These are phyloP conservation scores for Tephrocybe sp. DNA, from an alignment of 768 basidiomycete genomes.

Conservation along the genomic window DNA sequence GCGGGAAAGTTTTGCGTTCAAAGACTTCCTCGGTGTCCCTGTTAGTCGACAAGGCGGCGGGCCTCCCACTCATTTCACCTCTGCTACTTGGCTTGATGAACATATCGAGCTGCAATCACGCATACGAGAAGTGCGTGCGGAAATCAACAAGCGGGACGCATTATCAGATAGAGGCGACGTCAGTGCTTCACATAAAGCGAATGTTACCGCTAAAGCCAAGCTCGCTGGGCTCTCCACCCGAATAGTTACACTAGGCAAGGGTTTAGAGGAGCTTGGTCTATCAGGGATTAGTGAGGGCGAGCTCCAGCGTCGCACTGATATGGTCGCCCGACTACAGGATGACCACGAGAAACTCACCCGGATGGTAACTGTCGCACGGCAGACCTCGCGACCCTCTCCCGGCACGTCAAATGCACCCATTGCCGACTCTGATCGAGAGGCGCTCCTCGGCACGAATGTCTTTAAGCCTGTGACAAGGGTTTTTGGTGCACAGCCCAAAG, in stretches of 20 bases:
- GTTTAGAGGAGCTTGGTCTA: constrained; percentile 60
- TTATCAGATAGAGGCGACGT: constrained; percentile 75
- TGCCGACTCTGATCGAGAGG: constrained; percentile 59
- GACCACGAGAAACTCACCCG: constrained; percentile 86
- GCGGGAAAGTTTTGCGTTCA: constrained; percentile 76
- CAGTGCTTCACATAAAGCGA: constrained; percentile 69
- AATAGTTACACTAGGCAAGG: constrained; percentile 68
- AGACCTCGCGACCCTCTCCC: constrained; percentile 37
- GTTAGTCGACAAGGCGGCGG: constrained; percentile 48
- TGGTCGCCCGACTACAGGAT: constrained; percentile 85
- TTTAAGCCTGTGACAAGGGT: constrained; percentile 63
- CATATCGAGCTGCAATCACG: constrained; percentile 74
- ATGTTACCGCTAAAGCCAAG: constrained; percentile 83
- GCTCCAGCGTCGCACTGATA: constrained; percentile 81
- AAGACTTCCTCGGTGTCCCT: constrained; percentile 85
- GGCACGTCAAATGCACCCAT: constrained; percentile 34
- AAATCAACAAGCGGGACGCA: constrained; percentile 85
- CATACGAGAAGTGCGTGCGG: constrained; percentile 79
- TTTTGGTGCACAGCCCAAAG: constrained; percentile 73
- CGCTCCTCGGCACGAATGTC: constrained; percentile 51
- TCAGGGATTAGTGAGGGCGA: constrained; percentile 89
- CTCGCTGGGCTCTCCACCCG: constrained; percentile 75
- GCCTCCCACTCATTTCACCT: constrained; percentile 57
- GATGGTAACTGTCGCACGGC: constrained; percentile 78
- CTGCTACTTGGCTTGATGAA: constrained; percentile 87